A percentile compares a stretch with the other conserved stretches of the same genome.
These are phyloP conservation scores for Rhododendron ovatum DNA, from an alignment of 148 eudicot species.

Conservation along the genomic window DNA sequence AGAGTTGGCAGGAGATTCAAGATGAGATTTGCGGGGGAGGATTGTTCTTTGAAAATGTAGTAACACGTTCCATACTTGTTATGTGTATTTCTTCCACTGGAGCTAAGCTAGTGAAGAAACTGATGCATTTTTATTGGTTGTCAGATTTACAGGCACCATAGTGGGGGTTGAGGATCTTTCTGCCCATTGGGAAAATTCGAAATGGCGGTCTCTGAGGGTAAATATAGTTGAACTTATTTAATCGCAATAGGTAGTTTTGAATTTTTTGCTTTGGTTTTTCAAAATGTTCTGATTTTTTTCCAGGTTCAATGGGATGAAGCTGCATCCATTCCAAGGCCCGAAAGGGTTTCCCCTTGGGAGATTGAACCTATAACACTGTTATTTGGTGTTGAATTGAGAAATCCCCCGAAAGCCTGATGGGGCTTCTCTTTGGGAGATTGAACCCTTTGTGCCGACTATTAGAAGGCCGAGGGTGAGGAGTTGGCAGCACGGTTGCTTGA, in stretches of 20 bases:
- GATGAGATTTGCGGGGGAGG: constrained; percentile 29
- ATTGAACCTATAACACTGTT: constrained; percentile 34
- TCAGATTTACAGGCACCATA: constrained; percentile 87
- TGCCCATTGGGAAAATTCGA: constrained; percentile 67
- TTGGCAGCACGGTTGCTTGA: too few species aligned
- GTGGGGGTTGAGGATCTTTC: constrained; percentile 68
- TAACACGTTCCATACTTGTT: constrained; percentile 32
- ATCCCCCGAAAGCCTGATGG: too few species aligned
- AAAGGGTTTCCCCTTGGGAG: constrained; percentile 94
- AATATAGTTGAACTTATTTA: background rate
- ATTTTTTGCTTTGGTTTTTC: background rate
- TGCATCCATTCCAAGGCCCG: constrained; percentile 72
- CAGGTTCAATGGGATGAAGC: constrained; percentile 99
- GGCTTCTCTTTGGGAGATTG: constrained; percentile 17
- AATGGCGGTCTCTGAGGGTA: constrained; percentile 89
- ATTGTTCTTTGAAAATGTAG: too few species aligned
- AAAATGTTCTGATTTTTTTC: background rate
- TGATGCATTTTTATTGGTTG: constrained; percentile 3
- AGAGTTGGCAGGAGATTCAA: constrained; percentile 79
- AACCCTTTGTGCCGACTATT: constrained; percentile 54
- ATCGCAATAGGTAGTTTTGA: background rate
- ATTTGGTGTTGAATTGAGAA: too few species aligned
- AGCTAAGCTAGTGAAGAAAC: background rate
- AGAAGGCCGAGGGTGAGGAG: background rate
- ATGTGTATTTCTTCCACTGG: background rate